Conservation (phyloP, 83 land plant species). For the Picea engelmannii region DNA sequence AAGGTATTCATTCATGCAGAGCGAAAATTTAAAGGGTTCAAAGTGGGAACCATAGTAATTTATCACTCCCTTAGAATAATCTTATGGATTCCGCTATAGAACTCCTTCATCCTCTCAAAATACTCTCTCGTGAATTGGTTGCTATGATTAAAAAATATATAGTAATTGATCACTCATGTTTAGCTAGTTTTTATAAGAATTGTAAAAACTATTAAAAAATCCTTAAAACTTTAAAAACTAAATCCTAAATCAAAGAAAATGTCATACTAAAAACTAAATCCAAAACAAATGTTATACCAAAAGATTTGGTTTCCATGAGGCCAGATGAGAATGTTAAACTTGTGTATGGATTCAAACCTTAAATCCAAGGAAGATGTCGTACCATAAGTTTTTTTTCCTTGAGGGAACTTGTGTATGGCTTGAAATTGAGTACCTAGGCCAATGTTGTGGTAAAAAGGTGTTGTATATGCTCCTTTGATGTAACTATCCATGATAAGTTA, state of each 20-base stretch:
- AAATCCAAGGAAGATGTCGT: not conserved
- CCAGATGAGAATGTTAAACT: constrained; percentile 20
- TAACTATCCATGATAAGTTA: not conserved
- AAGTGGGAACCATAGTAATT: too few species aligned
- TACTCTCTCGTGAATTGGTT: too few species aligned
- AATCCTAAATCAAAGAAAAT: not conserved
- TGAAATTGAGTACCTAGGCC: constrained; percentile 15
- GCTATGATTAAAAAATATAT: too few species aligned
- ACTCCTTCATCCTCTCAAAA: too few species aligned
- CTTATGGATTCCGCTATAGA: too few species aligned
- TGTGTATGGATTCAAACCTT: not conserved
- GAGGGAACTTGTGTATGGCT: constrained; percentile 25
- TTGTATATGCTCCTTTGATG: not conserved
- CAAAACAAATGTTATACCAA: not conserved
- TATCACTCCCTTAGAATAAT: too few species aligned
- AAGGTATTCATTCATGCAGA: too few species aligned
- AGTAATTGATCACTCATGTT: too few species aligned
- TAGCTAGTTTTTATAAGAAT: too few species aligned
- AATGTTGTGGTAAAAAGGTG: constrained; percentile 30
- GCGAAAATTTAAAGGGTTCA: too few species aligned
- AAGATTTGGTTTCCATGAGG: constrained; percentile 31
- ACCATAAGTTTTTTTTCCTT: constrained; percentile 25
- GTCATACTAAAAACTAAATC: not conserved
- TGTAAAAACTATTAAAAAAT: too few species aligned
- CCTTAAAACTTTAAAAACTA: too few species aligned